Evolutionary conservation across 495 filamentous ascomycete genomes (phyloP).

Genomic region (Penicillium silybi): DNA sequence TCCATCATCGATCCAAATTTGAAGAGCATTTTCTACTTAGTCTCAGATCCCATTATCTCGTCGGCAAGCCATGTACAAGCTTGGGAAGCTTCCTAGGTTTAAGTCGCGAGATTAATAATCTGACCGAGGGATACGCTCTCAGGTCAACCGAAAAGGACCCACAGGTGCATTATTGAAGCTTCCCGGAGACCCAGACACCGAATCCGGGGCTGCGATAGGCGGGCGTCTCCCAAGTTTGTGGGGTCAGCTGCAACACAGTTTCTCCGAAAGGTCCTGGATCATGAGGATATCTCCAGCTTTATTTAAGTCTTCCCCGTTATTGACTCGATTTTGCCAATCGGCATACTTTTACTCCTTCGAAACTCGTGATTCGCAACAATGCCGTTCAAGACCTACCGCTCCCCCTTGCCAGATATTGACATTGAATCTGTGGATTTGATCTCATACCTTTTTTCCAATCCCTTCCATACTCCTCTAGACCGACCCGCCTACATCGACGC

Average conservation of each 20-base stretch:
- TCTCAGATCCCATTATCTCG: not conserved
- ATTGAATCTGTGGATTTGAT: slow-evolving; percentile 53
- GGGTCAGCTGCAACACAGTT: no score
- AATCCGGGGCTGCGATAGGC: not conserved
- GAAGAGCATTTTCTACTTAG: not conserved
- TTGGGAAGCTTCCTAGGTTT: not conserved
- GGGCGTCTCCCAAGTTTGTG: not conserved
- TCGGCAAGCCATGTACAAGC: not conserved
- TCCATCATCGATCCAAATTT: not conserved
- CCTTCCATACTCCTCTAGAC: slow-evolving; percentile 10
- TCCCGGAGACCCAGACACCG: not conserved
- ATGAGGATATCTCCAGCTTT: not conserved
- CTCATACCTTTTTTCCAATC: slow-evolving; percentile 61
- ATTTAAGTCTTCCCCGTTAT: not conserved
- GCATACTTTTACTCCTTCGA: not conserved
- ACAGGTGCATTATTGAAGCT: not conserved
- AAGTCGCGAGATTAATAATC: not conserved
- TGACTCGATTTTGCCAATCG: not conserved
- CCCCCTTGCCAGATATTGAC: slow-evolving; percentile 24
- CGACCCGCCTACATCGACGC: slow-evolving; percentile 48
- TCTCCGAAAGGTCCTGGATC: no score
- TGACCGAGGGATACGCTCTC: not conserved
- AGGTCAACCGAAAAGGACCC: not conserved
- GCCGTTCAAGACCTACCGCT: slow-evolving; percentile 23
- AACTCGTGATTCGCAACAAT: slow-evolving; percentile 4